Base-by-base conservation (phyloP, 2,329 filamentous ascomycete genomes). In the Claviceps sp. region DNA sequence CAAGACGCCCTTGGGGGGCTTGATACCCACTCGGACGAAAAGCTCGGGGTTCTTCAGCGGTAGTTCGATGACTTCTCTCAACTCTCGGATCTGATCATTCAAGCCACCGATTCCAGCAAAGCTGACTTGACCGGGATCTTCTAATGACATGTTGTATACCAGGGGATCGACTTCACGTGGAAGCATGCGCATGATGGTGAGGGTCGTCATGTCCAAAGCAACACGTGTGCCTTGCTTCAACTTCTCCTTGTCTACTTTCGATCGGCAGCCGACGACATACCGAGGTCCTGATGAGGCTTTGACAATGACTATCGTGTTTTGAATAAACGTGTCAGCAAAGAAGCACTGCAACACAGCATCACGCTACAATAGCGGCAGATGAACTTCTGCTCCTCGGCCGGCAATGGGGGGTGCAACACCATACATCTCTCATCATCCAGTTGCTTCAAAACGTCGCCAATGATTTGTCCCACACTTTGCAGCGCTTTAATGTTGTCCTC, bases 151-250 rank as follows among this genome's bases (percentile, higher is more conserved):
- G 77, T 98, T 98, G 80, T 98, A 98, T 60, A 98, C 93, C 59
- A 98, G 78, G 20, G 93, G 93, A 66, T 98, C 93, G 66, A 98
- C 94, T 75, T 98, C 93, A 68, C 93, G 86, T 54, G 93, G 94
- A 46, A 98, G 78, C 93, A 98, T 98, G 64, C 93, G 88, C 93
- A 98, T 98, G 71, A 98, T 98, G 55, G 93, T 98, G 60, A 98
- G 85, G 20, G 93, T 98, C 49, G 93, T 98, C 93, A 98, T 98
- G 65, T 98, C 93, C 54, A 98, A 83, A 37, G 93, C 91, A 51
- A 98, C 93, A 64, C 93, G 88, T 29, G 91, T 96, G 62, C 94
- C 94, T 72, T 98, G 93, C 79, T 97, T 98, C 66, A 98, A 75
- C 77, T 96, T 97, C 56, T 77, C 75, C 74, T 94, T 96, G 76